Conservation (phyloP, 257 asterid species). For the Plectranthus barbatus region DNA sequence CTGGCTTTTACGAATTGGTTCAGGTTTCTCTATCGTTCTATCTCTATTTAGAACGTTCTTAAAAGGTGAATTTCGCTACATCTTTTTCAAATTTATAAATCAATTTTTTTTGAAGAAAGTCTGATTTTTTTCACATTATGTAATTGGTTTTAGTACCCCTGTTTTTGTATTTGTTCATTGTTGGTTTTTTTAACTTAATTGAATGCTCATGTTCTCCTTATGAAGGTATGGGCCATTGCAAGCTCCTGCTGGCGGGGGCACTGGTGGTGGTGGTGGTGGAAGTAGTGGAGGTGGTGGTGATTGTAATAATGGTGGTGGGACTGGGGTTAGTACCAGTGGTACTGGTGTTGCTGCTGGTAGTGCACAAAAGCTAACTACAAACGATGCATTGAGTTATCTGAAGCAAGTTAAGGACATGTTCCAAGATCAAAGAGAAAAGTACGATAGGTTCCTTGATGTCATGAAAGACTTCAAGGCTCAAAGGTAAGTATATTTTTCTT, state of each 20-base stretch:
- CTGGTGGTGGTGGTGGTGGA: slow-evolving; percentile 23
- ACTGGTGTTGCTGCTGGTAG: slow-evolving; percentile 40
- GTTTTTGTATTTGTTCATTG: not conserved
- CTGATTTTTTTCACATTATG: slow-evolving; percentile 6
- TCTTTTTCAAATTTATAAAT: not conserved
- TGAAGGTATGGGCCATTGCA: slow-evolving; percentile 59
- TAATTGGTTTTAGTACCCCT: not conserved
- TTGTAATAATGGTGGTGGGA: slow-evolving; percentile 29
- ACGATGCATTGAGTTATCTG: slow-evolving; percentile 81
- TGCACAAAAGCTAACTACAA: slow-evolving; percentile 78
- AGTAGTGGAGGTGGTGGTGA: slow-evolving; percentile 21
- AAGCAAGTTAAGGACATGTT: slow-evolving; percentile 98
- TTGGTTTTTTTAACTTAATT: not conserved
- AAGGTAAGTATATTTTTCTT: slow-evolving; percentile 43
- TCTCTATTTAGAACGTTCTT: slow-evolving; percentile 2
- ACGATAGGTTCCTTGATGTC: slow-evolving; percentile 90
- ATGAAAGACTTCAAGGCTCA: slow-evolving; percentile 99
- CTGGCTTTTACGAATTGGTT: slow-evolving; percentile 8
- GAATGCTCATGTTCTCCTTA: not conserved
- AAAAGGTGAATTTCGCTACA: not conserved
- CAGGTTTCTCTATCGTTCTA: not conserved
- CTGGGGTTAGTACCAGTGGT: slow-evolving; percentile 31
- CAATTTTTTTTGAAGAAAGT: not conserved
- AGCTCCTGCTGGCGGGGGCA: slow-evolving; percentile 36
- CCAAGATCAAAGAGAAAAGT: slow-evolving; percentile 84